Percentiles rank a stretch among this genome's conserved stretches.
Conservation (phyloP, 257 asterid genomes). For the Solanum pinnatisectum region DNA sequence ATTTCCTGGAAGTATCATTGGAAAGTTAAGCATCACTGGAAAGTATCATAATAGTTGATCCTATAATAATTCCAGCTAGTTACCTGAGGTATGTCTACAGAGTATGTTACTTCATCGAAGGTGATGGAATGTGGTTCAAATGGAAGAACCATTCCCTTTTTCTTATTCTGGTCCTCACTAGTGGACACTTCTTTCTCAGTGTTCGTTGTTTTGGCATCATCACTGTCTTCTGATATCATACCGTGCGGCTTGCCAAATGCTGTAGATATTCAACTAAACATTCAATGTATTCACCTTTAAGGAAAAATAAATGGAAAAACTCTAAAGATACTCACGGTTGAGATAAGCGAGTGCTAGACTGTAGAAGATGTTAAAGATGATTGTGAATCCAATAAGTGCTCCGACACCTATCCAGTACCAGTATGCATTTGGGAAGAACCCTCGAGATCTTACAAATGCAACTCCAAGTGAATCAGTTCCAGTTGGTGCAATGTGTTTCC, state of each 20-base stretch:
- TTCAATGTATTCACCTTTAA: not conserved
- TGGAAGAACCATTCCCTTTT: conserved; percentile 79
- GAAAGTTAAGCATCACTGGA: not conserved
- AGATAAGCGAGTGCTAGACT: conserved; percentile 24
- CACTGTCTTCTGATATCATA: conserved; percentile 24
- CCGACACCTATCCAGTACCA: conserved; percentile 63
- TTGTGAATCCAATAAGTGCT: conserved; percentile 27
- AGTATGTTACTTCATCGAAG: conserved; percentile 54
- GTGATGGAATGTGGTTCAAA: conserved; percentile 80
- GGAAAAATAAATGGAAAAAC: not conserved
- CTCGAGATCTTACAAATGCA: conserved; percentile 19
- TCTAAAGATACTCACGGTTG: conserved; percentile 27
- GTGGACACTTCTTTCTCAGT: conserved; percentile 10
- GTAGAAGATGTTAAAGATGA: conserved; percentile 26
- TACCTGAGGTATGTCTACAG: conserved; percentile 89
- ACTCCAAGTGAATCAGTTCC: conserved; percentile 31
- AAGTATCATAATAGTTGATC: not conserved
- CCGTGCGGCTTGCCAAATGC: conserved; percentile 50
- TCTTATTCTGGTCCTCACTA: conserved; percentile 9
- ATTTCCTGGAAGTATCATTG: conserved; percentile 36
- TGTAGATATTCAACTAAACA: conserved; percentile 10
- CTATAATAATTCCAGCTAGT: not conserved
- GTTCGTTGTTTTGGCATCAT: conserved; percentile 3
- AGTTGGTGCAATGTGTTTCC: conserved; percentile 2
- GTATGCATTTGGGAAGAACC: conserved; percentile 39